Evolutionary conservation across 139 green algal genomes (phyloP).

Genomic region (Auxenochlorella pyrenoidosa): DNA sequence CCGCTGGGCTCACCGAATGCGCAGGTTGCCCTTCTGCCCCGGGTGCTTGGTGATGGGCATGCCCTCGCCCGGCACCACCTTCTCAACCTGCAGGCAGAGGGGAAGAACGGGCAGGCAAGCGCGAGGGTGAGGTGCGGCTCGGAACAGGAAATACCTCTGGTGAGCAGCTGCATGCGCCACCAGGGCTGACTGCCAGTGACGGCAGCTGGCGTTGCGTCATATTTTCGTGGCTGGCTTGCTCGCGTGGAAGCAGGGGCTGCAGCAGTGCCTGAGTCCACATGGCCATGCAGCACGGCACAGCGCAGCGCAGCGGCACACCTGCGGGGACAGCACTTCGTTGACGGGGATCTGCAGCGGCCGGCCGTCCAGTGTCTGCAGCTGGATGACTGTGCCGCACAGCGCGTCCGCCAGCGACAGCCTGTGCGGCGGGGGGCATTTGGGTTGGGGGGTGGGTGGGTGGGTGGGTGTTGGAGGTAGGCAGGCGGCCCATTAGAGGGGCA

Average conservation of each 20-base stretch:
- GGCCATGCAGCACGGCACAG: too few relatives aligned
- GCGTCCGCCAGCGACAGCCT: conserved; percentile 65
- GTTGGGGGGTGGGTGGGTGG: not conserved
- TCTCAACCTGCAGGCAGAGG: conserved; percentile 21
- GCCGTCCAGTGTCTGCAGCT: conserved; percentile 68
- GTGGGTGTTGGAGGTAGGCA: too few relatives aligned
- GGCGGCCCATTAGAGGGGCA: too few relatives aligned
- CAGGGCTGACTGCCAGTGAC: not conserved
- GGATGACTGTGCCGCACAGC: conserved; percentile 50
- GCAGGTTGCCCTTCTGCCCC: conserved; percentile 75
- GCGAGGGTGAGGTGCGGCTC: not conserved
- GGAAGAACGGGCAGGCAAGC: not conserved
- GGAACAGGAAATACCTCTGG: too few relatives aligned
- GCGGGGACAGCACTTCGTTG: not conserved
- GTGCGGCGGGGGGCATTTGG: not conserved
- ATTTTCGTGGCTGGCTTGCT: too few relatives aligned
- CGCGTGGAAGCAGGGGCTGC: too few relatives aligned
- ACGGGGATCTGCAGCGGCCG: conserved; percentile 56
- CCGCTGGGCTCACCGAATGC: conserved; percentile 53
- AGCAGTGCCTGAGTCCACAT: too few relatives aligned
- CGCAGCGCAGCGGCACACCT: too few relatives aligned
- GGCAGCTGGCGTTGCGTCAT: too few relatives aligned
- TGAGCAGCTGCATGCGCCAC: too few relatives aligned
- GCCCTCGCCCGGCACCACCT: conserved; percentile 70
- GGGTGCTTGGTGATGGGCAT: conserved; percentile 86